Conservation (phyloP, 768 basidiomycete genomes). For the Multifurca ochricompacta region DNA sequence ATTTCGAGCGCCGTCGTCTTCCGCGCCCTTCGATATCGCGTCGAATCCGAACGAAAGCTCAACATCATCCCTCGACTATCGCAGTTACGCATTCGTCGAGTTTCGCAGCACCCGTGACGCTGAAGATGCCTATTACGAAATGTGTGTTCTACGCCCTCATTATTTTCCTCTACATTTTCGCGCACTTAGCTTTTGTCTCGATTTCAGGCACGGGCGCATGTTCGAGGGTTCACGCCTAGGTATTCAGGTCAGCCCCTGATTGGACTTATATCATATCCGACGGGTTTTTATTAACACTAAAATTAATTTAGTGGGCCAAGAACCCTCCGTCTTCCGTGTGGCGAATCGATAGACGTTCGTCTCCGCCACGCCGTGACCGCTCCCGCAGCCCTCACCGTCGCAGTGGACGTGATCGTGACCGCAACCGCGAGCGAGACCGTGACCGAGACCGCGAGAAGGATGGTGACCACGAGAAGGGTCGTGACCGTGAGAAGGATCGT, state of each 20-base stretch:
- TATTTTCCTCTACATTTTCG: neutral
- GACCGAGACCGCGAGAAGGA: conserved; percentile 30
- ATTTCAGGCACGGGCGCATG: conserved; percentile 59
- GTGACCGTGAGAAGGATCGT: conserved; percentile 28
- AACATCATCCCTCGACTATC: conserved; percentile 41
- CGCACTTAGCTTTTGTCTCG: neutral
- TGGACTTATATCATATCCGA: neutral
- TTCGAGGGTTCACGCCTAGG: conserved; percentile 71
- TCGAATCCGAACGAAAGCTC: conserved; percentile 42
- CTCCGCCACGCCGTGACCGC: conserved; percentile 31
- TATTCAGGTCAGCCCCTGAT: conserved; percentile 48
- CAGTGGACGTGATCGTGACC: conserved; percentile 24
- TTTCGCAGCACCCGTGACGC: conserved; percentile 72
- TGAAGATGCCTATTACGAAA: conserved; percentile 78
- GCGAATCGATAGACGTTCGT: conserved; percentile 59
- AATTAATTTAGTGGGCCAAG: conserved; percentile 57
- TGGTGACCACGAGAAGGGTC: conserved; percentile 29
- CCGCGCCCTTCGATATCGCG: conserved; percentile 21
- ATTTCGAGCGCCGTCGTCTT: conserved; percentile 24
- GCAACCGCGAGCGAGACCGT: conserved; percentile 23
- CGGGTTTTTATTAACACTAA: neutral
- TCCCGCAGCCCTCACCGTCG: conserved; percentile 42
- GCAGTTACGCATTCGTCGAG: conserved; percentile 83
- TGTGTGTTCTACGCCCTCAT: conserved; percentile 35
- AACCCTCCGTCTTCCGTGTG: conserved; percentile 77